Conservation (phyloP, 108 stramenopile genomes). For the Skeletonema potamos region DNA sequence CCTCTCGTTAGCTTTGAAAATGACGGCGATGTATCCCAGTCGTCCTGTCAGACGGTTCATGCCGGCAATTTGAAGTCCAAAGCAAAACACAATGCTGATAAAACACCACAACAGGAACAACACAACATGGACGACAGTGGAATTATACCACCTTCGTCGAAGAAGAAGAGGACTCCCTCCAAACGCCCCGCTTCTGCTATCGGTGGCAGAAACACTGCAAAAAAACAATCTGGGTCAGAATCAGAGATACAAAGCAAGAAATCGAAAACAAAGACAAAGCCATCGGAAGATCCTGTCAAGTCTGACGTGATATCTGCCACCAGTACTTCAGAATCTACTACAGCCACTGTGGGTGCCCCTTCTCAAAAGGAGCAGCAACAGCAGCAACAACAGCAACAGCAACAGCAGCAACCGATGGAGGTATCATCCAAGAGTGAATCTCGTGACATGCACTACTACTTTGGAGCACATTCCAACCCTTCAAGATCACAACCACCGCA, state of each 20-base stretch:
- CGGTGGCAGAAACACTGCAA: background rate
- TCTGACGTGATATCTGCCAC: background rate
- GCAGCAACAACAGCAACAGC: background rate
- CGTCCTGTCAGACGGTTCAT: conserved; percentile 33
- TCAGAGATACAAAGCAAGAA: background rate
- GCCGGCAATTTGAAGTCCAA: conserved; percentile 8
- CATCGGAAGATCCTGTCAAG: background rate
- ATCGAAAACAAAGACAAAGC: background rate
- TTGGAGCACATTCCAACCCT: conserved; percentile 12
- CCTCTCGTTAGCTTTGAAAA: conserved; percentile 3
- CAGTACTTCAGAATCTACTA: background rate
- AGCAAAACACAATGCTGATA: background rate
- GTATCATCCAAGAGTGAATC: conserved; percentile 18
- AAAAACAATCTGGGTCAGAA: background rate
- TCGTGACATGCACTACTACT: conserved; percentile 18
- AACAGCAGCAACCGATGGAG: background rate
- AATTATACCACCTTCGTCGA: background rate
- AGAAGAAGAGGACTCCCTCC: conserved; percentile 45
- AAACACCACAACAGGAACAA: background rate
- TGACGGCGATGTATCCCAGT: conserved; percentile 4
- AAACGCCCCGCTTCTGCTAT: conserved; percentile 38
- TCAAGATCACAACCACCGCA: conserved; percentile 1
- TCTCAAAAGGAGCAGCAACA: background rate
- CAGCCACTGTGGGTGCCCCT: background rate
- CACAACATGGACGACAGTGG: background rate